These are phyloP conservation scores for Colletotrichum godetiae DNA, from an alignment of 2,329 filamentous ascomycete species.

Conservation along the genomic window DNA sequence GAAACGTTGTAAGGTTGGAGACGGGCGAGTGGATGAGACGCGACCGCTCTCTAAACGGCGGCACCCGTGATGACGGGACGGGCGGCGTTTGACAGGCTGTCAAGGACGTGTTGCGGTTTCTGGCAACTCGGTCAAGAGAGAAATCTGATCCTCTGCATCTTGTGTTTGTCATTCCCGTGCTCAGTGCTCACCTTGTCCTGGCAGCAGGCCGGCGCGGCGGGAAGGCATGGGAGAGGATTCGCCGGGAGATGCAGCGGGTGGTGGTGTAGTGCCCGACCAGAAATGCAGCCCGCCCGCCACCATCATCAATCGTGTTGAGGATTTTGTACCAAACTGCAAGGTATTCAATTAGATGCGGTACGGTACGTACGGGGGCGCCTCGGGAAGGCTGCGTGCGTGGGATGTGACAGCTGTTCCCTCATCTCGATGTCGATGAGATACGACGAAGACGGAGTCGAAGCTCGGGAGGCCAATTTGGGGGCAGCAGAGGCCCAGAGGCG, in stretches of 20 bases:
- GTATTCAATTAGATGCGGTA: neutral
- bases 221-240: slow-evolving; percentile 23
- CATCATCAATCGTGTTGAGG: neutral
- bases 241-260: slow-evolving; percentile 20
- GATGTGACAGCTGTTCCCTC: slow-evolving; percentile 1
- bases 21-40: slow-evolving; percentile 18
- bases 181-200: neutral
- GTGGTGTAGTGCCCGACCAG: slow-evolving; percentile 16
- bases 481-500: neutral
- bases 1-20: slow-evolving; percentile 16
- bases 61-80: slow-evolving; percentile 5
- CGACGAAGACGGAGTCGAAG: too few relatives aligned
- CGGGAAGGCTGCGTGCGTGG: neutral
- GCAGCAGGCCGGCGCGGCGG: slow-evolving; percentile 23
- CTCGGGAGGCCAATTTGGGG: neutral
- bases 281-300: neutral
- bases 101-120: neutral
- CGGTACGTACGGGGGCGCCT: neutral
- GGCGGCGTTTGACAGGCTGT: slow-evolving; percentile 1
- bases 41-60: neutral
- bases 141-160: neutral
- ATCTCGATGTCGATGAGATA: slow-evolving; percentile 29
- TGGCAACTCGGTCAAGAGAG: slow-evolving; percentile 10
- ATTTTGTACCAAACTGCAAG: neutral
- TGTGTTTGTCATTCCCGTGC: neutral